A percentile compares a stretch with the other conserved stretches of the same genome.
These are phyloP conservation scores for Beauveria caledonica DNA, from an alignment of 2,329 filamentous ascomycete species.

Conservation along the genomic window DNA sequence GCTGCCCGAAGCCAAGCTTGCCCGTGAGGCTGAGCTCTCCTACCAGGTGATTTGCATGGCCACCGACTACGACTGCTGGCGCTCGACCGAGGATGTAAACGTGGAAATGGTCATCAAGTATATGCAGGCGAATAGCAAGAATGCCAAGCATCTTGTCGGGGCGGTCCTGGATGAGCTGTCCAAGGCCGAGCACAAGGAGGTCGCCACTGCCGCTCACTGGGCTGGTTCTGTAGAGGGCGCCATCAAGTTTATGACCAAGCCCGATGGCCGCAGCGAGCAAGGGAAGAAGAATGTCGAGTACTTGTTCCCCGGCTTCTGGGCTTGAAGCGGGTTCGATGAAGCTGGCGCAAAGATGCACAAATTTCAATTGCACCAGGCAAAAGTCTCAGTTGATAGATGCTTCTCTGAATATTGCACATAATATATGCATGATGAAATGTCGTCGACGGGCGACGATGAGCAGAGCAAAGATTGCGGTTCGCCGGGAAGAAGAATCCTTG, in stretches of 20 bases:
- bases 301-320: slow-evolving; percentile 77
- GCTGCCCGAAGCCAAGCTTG: slow-evolving; percentile 91
- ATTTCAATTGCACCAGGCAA: not conserved
- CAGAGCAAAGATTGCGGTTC: not conserved
- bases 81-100: slow-evolving; percentile 71
- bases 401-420: not conserved
- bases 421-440: not conserved
- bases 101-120: slow-evolving; percentile 96
- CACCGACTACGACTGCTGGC: slow-evolving; percentile 99
- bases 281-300: slow-evolving; percentile 74
- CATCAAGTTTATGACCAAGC: slow-evolving; percentile 73
- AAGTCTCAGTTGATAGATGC: not conserved
- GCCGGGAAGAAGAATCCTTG: not conserved
- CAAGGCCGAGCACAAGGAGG: slow-evolving; percentile 64
- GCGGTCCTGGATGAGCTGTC: slow-evolving; percentile 81
- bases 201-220: slow-evolving; percentile 75
- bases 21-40: slow-evolving; percentile 88
- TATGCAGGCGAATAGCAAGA: slow-evolving; percentile 88
- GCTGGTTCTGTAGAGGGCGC: slow-evolving; percentile 69
- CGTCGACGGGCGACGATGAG: not conserved
- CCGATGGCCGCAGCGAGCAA: slow-evolving; percentile 62
- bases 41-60: slow-evolving; percentile 99
- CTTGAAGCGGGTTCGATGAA: slow-evolving; percentile 17
- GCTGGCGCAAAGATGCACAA: not conserved
- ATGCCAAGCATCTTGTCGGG: slow-evolving; percentile 76